Evolutionary conservation across 2,329 filamentous ascomycete species (phyloP), one percentile per base, ranked within the genome.

Genomic region (Domatiomyces globalis): DNA sequence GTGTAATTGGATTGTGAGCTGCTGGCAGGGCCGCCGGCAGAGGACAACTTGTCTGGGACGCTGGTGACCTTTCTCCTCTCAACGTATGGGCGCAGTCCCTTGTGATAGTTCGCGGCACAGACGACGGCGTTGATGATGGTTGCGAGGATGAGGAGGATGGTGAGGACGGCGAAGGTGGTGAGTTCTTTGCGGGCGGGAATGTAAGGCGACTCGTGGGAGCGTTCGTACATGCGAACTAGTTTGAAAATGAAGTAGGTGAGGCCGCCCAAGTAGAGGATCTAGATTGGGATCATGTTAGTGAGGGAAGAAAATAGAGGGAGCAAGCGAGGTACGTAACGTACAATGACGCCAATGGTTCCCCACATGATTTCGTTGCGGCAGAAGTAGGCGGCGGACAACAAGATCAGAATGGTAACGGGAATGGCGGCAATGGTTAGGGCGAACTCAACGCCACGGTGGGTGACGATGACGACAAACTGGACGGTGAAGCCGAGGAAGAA

Each of bases 401-500:
- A 80, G 61, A 98, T 90, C 58, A 83, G 68, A 59, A 98, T 89
- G 6, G 92, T 96, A 63, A 96, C 77, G 29, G 89, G 89, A 49
- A 98, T 85, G 22, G 90, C 92, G 55, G 84, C 85, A 46, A 92
- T 81, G 6, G 94, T 98, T 49, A 96, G 75, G 50, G 78, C 84
- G 61, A 92, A 87, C 67, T 98, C 92, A 61, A 80, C 73, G 46
- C 77, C 76, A 22, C 74, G 75, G 57, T 78, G 77, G 45, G 79
- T 83, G 54, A 98, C 88, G 53, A 96, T 85, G 61, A 98, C 90
- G 50, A 96, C 78, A 68, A 98, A 98, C 65, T 98, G 92, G 46
- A 98, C 87, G 5, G 92, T 96, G 68, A 98, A 98, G 50, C 90
- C 92, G 48, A 98, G 80, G 76, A 98, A 98, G 75, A 98, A 96